Percentiles rank a stretch among this genome's conserved stretches.
Conservation (phyloP, 306 rosid species). For the Oemleria cerasiformis region DNA sequence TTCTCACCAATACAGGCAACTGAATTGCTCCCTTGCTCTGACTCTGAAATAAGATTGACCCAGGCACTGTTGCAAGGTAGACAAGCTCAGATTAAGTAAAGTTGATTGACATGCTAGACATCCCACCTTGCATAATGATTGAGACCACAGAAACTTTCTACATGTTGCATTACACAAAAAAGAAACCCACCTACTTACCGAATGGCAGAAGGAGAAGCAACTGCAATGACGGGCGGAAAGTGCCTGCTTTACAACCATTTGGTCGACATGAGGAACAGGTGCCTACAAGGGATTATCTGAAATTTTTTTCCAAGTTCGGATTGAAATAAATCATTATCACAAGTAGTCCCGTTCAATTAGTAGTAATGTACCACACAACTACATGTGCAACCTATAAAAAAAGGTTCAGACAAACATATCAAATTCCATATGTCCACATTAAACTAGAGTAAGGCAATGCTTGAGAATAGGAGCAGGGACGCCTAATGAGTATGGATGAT, state of each 20-base stretch:
- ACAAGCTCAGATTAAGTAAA: constrained; percentile 73
- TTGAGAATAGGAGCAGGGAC: no score
- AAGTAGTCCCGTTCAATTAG: neutral
- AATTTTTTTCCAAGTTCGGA: constrained; percentile 19
- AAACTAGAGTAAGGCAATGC: no score
- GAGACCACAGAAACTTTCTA: neutral
- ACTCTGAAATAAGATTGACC: no score
- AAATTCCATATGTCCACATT: constrained; percentile 2
- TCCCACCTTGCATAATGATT: no score
- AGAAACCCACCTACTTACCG: constrained; percentile 41
- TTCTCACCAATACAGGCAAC: no score
- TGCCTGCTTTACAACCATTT: constrained; percentile 59
- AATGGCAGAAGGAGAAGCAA: constrained; percentile 92
- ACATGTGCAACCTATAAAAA: neutral
- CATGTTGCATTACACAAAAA: neutral
- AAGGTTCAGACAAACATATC: constrained; percentile 12
- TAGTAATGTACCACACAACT: neutral
- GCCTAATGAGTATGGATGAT: no score
- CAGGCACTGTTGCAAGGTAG: no score
- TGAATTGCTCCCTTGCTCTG: no score
- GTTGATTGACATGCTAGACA: no score
- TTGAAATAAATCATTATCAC: constrained; percentile 5
- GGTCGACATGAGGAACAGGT: constrained; percentile 71
- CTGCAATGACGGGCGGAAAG: constrained; percentile 76
- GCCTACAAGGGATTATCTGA: constrained; percentile 48